Evolutionary conservation across 169 alveolate species (phyloP).

Genomic region (Plasmodium gallinaceum): DNA sequence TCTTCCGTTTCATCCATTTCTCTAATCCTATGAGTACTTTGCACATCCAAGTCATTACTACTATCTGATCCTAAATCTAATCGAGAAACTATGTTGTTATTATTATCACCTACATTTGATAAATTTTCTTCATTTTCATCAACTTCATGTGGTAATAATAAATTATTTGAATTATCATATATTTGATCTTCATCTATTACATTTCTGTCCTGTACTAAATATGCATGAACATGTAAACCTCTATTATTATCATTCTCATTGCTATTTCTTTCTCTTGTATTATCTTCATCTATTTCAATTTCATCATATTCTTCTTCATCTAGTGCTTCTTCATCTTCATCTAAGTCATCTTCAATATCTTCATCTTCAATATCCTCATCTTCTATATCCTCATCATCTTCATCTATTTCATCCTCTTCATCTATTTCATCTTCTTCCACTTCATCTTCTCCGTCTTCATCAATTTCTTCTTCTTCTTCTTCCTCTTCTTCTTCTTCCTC

Average conservation of each 20-base stretch:
- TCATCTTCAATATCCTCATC: conserved; percentile 59
- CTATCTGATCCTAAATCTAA: conserved; percentile 56
- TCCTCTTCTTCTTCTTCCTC: conserved; percentile 68
- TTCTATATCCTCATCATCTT: conserved; percentile 80
- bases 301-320: conserved; percentile 79
- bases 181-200: conserved; percentile 77
- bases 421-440: conserved; percentile 78
- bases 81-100: conserved; percentile 54
- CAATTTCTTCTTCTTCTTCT: conserved; percentile 75
- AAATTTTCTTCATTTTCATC: conserved; percentile 82
- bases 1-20: conserved; percentile 72
- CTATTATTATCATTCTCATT: conserved; percentile 76
- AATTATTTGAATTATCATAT: conserved; percentile 77
- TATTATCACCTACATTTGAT: conserved; percentile 28
- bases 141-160: conserved; percentile 85
- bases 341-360: conserved; percentile 54
- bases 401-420: conserved; percentile 67
- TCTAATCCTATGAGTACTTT: conserved; percentile 37
- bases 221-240: conserved; percentile 80
- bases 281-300: conserved; percentile 49
- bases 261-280: conserved; percentile 11
- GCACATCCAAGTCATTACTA: conserved; percentile 52
- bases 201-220: conserved; percentile 80
- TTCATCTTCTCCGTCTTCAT: conserved; percentile 77
- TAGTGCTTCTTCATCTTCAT: conserved; percentile 40